phyloP scores from a whole-genome alignment of 768 basidiomycete species.

The Tulasnella sp. region DNA sequence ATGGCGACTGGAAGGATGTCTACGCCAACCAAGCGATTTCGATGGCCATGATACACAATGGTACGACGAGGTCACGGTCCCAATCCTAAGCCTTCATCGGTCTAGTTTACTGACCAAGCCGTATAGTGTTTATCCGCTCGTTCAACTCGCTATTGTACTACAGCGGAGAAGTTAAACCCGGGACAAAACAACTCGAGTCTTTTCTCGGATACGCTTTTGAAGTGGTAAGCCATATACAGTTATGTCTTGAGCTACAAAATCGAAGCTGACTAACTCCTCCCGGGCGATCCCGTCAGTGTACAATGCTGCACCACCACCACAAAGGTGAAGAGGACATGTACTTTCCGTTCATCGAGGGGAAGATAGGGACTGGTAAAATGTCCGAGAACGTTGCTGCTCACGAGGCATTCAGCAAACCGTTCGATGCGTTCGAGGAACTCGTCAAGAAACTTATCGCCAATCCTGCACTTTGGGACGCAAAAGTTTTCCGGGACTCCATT shows the following conservation, averaged over 20 bases:
- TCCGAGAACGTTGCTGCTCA: conserved; percentile 5
- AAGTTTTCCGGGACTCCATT: neutral
- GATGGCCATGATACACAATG: conserved; percentile 21
- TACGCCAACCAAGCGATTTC: conserved; percentile 22
- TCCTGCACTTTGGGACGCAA: neutral
- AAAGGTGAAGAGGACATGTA: neutral
- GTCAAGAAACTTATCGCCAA: neutral
- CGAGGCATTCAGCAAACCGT: neutral
- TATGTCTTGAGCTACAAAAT: neutral
- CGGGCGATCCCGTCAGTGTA: neutral
- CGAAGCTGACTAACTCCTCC: neutral
- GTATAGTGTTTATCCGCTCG: neutral
- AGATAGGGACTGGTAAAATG: conserved; percentile 11
- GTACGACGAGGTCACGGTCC: neutral
- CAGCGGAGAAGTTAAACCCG: neutral
- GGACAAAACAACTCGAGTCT: neutral
- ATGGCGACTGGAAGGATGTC: conserved; percentile 9
- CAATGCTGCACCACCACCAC: neutral
- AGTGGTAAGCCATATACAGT: neutral
- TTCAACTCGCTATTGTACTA: conserved; percentile 13
- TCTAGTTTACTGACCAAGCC: neutral
- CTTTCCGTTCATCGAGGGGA: conserved; percentile 5
- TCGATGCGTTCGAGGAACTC: neutral
- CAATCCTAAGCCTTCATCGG: neutral
- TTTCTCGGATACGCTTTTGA: neutral